phyloP scores from a whole-genome alignment of 768 basidiomycete genomes.

The Naganishia friedmannii region DNA sequence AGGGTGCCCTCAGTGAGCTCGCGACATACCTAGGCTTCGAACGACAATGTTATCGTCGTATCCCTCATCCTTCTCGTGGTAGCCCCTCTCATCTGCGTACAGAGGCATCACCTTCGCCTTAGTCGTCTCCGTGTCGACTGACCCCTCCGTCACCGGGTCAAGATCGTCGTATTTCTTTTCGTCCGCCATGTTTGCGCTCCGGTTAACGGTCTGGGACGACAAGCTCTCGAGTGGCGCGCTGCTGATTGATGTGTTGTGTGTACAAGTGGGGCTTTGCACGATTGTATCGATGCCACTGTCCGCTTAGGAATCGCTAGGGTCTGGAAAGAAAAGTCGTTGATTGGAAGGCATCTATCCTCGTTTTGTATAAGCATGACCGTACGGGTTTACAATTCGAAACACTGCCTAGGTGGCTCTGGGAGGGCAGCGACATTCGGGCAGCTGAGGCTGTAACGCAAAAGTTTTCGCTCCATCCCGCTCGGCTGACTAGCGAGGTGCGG shows the following conservation, averaged over 20 bases:
- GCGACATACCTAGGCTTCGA: background rate
- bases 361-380: no score
- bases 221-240: background rate
- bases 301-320: no score
- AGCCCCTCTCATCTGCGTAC: slow-evolving; percentile 18
- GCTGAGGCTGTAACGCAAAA: background rate
- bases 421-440: background rate
- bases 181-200: background rate
- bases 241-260: background rate
- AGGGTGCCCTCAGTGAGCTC: no score
- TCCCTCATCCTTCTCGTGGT: slow-evolving; percentile 14
- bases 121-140: background rate
- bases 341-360: no score
- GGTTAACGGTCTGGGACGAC: background rate
- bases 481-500: slow-evolving; percentile 5
- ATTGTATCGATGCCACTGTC: no score
- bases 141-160: slow-evolving; percentile 6
- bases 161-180: slow-evolving; percentile 22
- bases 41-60: slow-evolving; percentile 14
- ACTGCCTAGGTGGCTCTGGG: no score
- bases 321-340: no score
- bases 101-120: slow-evolving; percentile 22
- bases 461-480: slow-evolving; percentile 5
- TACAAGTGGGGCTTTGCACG: background rate
- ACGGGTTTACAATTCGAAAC: no score